Evolutionary conservation across 1,284 basidiomycete genomes (phyloP).

Genomic region (Amylostereum areolatum): DNA sequence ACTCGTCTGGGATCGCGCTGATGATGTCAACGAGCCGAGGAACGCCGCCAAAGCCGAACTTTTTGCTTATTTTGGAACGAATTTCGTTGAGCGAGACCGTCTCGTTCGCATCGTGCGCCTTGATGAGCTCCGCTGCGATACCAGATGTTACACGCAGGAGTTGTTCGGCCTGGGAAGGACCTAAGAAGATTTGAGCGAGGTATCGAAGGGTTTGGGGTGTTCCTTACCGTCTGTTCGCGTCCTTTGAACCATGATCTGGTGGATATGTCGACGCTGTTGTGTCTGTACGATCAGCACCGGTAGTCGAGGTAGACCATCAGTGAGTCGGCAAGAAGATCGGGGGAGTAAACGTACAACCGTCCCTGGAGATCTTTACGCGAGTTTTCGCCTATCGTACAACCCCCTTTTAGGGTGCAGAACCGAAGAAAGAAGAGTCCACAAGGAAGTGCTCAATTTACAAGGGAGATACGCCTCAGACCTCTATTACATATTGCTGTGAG

Average conservation of each 20-base stretch:
- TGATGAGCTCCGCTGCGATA: slow-evolving; percentile 91
- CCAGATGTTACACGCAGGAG: slow-evolving; percentile 91
- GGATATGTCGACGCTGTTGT: too few relatives aligned
- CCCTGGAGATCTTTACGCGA: too few relatives aligned
- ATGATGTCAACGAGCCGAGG: slow-evolving; percentile 97
- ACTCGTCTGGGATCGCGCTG: slow-evolving; percentile 96
- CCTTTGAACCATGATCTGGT: slow-evolving; percentile 38
- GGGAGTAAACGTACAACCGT: too few relatives aligned
- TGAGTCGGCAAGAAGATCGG: too few relatives aligned
- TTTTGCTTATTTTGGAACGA: slow-evolving; percentile 86
- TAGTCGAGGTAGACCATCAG: too few relatives aligned
- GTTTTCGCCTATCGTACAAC: too few relatives aligned
- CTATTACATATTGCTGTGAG: too few relatives aligned
- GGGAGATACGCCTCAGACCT: too few relatives aligned
- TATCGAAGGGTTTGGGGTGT: background rate
- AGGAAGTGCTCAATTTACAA: too few relatives aligned
- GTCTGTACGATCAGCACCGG: too few relatives aligned
- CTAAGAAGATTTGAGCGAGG: slow-evolving; percentile 26
- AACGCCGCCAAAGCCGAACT: slow-evolving; percentile 80
- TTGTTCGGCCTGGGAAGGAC: slow-evolving; percentile 84
- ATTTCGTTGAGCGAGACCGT: slow-evolving; percentile 86
- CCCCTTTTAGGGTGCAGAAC: too few relatives aligned
- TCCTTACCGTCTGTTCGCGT: slow-evolving; percentile 38
- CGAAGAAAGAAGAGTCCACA: too few relatives aligned
- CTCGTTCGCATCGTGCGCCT: slow-evolving; percentile 75